phyloP scores from a whole-genome alignment of 345 rosid species.

The Aquilaria malaccensis region DNA sequence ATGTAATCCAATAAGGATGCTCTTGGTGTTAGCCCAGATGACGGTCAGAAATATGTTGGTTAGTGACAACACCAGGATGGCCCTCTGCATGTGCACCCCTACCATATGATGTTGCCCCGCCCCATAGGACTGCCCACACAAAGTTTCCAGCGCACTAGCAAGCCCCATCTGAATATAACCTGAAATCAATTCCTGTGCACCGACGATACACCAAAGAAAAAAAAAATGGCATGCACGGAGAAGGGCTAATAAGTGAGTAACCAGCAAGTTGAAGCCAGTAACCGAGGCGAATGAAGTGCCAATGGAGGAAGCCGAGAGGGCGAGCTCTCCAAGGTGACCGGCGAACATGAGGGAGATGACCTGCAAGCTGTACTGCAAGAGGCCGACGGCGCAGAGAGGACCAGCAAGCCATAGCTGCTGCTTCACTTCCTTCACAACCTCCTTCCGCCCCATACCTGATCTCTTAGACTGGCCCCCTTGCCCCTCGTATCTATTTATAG shows the following conservation, averaged over 20 bases:
- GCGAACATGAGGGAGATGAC: conserved; percentile 11
- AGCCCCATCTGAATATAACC: conserved; percentile 31
- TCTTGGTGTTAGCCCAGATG: conserved; percentile 26
- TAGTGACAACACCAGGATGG: conserved; percentile 32
- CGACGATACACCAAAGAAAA: not conserved
- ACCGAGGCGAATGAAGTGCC: not conserved
- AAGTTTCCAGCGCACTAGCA: conserved; percentile 53
- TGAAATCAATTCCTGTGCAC: too few relatives aligned
- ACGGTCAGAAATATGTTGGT: conserved; percentile 9
- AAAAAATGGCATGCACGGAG: not conserved
- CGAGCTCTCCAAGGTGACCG: not conserved
- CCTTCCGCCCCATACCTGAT: too few relatives aligned
- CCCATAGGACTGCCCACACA: conserved; percentile 65
- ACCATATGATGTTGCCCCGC: conserved; percentile 42
- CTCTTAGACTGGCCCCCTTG: too few relatives aligned
- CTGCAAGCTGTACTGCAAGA: conserved; percentile 21
- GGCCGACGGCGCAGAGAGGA: conserved; percentile 18
- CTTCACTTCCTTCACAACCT: conserved; percentile 15
- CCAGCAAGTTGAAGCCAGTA: not conserved
- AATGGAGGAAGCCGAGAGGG: not conserved
- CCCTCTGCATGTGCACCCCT: conserved; percentile 30
- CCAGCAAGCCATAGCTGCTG: conserved; percentile 22
- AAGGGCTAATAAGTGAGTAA: not conserved
- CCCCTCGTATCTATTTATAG: too few relatives aligned
- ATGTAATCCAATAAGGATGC: conserved; percentile 19